Evolutionary conservation across 2,329 filamentous ascomycete genomes (phyloP).

Genomic region (Paecilomyces sp.): DNA sequence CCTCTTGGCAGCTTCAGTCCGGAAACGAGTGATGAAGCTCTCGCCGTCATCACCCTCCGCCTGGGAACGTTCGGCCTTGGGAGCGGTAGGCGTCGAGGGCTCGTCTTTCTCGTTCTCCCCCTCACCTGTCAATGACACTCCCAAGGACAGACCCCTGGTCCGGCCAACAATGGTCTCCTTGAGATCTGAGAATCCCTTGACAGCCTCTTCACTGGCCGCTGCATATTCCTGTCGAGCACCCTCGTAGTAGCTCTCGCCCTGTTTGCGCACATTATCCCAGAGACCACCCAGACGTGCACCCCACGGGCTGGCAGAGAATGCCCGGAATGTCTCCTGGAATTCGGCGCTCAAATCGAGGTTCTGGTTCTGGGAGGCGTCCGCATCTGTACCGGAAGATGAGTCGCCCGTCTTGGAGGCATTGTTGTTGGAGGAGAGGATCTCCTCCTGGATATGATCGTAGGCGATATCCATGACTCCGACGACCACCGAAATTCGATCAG

Average conservation of each 20-base stretch:
- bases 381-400: constrained; percentile 36
- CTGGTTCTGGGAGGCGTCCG: constrained; percentile 20
- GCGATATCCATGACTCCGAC: constrained; percentile 71
- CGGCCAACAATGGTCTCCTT: constrained; percentile 61
- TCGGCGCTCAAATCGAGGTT: constrained; percentile 67
- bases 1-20: constrained; percentile 69
- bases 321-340: constrained; percentile 90
- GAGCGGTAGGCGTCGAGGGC: constrained; percentile 19
- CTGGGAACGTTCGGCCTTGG: constrained; percentile 11
- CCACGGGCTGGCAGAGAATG: constrained; percentile 87
- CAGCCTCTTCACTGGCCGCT: constrained; percentile 71
- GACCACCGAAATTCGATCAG: not conserved
- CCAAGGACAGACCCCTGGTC: constrained; percentile 66
- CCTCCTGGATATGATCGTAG: constrained; percentile 93
- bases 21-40: constrained; percentile 68
- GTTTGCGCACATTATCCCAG: constrained; percentile 86
- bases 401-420: constrained; percentile 42
- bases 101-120: constrained; percentile 19
- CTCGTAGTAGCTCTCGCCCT: constrained; percentile 84
- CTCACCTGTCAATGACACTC: constrained; percentile 24
- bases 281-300: constrained; percentile 81
- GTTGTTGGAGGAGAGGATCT: constrained; percentile 57
- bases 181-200: constrained; percentile 68
- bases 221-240: constrained; percentile 75
- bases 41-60: constrained; percentile 37